phyloP scores from a whole-genome alignment of 2,329 filamentous ascomycete species.

The Hypomyces rosellus region DNA sequence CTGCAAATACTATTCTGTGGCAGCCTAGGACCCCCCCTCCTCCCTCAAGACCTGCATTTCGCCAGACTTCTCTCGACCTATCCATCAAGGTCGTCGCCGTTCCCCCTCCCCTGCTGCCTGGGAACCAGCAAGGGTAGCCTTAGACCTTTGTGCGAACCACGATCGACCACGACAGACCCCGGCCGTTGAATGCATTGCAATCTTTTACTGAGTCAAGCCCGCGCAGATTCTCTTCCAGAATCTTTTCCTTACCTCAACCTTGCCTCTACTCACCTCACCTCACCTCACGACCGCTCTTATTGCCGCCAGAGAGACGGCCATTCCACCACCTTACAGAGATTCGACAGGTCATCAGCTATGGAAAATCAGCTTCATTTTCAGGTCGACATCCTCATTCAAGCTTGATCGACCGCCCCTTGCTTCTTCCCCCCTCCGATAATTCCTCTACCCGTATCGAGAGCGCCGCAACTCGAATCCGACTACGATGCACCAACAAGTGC shows the following conservation, averaged over 20 bases:
- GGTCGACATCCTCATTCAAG: slow-evolving; percentile 25
- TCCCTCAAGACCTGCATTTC: background rate
- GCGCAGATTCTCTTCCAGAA: background rate
- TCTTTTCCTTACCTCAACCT: background rate
- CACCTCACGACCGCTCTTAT: background rate
- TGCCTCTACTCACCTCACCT: background rate
- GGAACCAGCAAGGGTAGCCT: background rate
- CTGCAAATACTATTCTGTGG: background rate
- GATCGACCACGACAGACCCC: background rate
- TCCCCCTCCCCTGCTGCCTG: background rate
- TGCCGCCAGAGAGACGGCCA: slow-evolving; percentile 4
- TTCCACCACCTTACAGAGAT: background rate
- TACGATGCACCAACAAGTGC: slow-evolving; percentile 83
- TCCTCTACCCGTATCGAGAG: background rate
- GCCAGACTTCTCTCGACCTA: background rate
- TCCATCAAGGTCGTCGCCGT: background rate
- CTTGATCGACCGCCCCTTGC: slow-evolving; percentile 20
- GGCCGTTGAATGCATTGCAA: background rate
- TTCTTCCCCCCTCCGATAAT: slow-evolving; percentile 3
- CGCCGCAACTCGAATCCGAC: slow-evolving; percentile 4
- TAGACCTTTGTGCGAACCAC: background rate
- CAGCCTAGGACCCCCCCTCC: background rate
- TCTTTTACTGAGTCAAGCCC: background rate
- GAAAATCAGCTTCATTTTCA: slow-evolving; percentile 29
- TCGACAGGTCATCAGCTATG: slow-evolving; percentile 21